Percentiles rank a stretch among this genome's conserved stretches.
Conservation (phyloP, 345 rosid genomes). For the Dimocarpus longan region DNA sequence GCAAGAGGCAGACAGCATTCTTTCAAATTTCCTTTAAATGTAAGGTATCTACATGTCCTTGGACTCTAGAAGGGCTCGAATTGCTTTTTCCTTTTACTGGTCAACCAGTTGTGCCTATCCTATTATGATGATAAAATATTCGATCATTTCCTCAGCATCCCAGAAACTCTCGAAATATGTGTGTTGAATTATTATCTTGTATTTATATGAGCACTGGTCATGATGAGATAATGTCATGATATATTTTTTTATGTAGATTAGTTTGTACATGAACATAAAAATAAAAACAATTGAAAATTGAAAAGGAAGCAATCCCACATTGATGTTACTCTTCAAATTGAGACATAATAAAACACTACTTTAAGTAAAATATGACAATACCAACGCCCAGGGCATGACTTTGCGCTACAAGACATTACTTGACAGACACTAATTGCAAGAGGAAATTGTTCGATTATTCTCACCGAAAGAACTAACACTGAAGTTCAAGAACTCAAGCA, state of each 20-base stretch:
- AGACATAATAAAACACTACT: neutral
- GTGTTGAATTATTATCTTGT: too few relatives aligned
- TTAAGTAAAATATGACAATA: neutral
- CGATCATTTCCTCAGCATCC: too few relatives aligned
- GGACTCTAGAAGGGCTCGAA: neutral
- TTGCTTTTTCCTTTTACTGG: too few relatives aligned
- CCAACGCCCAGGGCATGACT: neutral
- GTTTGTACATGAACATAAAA: too few relatives aligned
- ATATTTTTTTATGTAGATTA: too few relatives aligned
- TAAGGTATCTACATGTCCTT: conserved; percentile 31
- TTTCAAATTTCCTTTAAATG: conserved; percentile 37
- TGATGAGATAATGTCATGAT: too few relatives aligned
- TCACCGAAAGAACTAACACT: conserved; percentile 7
- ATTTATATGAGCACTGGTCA: too few relatives aligned
- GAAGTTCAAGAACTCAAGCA: conserved; percentile 8
- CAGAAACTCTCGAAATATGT: too few relatives aligned
- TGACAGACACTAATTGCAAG: neutral
- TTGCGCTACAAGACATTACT: neutral
- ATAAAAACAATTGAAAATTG: neutral
- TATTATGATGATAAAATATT: too few relatives aligned
- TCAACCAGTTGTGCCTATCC: neutral
- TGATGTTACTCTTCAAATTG: neutral
- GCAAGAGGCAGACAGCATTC: conserved; percentile 55
- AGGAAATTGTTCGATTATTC: conserved; percentile 10
- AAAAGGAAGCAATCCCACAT: neutral